Evolutionary conservation across 352 stramenopile species (phyloP), one percentile per base, ranked within the genome.

Genomic region (Phytophthora multivora): DNA sequence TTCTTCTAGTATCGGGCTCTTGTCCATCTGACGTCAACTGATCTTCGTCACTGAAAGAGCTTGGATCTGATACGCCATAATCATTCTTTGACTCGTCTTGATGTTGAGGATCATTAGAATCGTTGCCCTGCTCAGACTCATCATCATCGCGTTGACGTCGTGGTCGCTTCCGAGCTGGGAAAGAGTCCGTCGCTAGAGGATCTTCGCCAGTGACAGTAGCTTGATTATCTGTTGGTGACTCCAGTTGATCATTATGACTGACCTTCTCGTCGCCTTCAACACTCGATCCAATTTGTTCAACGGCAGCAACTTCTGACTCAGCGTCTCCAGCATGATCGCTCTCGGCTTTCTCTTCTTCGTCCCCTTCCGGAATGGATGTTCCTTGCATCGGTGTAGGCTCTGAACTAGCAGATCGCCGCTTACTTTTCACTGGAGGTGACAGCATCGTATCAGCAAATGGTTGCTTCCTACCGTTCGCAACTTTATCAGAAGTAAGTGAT

Each of bases 291-390:
- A 8, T n/a, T 26, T 48, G 40, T 38, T 60, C 28, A n/a, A 64
- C 72, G 43, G 10, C 51, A 48, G 16, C 28, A 23, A 26, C 51
- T 51, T 67, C 21, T 9, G 7, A 35, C 50, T 67, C 46, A 5
- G 13, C 26, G 43, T 18, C 30, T 28, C 0, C 41, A 11, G 25
- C 18, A 47, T 36, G 19, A 10, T 46, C 39, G 23, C 28, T 51
- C 23, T 57, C 56, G 7, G 26, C 7, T 4, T 19, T 47, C 15
- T 68, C 55, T n/a, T 73, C 42, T 26, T 77, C 66, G 5, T 25
- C 48, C 15, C 67, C 65, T 69, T 78, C 70, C 51, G 66, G 59
- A 42, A 79, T 78, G 2, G 66, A 76, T 43, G 41, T 66, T 43
- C 21, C 38, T 60, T 80, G 68, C 52, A 73, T 75, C 5, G 63